A percentile compares a stretch with the other conserved stretches of the same genome.
Conservation (phyloP, 2,329 filamentous ascomycete genomes). For the Phaeoacremonium minimum region DNA sequence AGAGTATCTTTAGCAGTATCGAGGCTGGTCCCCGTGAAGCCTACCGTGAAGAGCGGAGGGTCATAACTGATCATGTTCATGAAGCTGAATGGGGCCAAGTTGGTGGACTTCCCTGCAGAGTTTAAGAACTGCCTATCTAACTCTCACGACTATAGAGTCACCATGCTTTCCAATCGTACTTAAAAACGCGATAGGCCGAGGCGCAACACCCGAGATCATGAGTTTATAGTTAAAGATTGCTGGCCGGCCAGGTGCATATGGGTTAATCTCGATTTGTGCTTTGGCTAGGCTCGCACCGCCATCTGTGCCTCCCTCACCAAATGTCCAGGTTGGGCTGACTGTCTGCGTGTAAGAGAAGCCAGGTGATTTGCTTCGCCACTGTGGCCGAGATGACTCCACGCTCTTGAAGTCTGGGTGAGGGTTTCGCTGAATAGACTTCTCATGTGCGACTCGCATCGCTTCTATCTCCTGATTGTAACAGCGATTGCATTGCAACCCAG, state of each 20-base stretch:
- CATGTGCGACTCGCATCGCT: no score
- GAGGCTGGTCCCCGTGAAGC: constrained; percentile 9
- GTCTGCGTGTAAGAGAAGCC: constrained; percentile 58
- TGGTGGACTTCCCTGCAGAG: constrained; percentile 22
- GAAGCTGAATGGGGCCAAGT: constrained; percentile 66
- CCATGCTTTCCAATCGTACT: not conserved
- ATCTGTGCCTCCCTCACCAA: constrained; percentile 62
- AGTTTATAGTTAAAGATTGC: constrained; percentile 64
- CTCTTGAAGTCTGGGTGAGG: constrained; percentile 54
- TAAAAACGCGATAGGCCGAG: constrained; percentile 49
- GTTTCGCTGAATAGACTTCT: constrained; percentile 32
- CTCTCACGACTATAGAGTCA: not conserved
- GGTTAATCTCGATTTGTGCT: constrained; percentile 59
- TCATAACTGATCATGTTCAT: constrained; percentile 65
- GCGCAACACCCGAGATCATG: constrained; percentile 62
- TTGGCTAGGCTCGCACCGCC: constrained; percentile 11
- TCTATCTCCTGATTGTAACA: no score
- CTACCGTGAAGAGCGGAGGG: constrained; percentile 57
- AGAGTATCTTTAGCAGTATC: constrained; percentile 52
- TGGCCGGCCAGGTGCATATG: constrained; percentile 57
- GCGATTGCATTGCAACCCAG: no score
- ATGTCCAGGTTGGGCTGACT: constrained; percentile 59
- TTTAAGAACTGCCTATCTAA: not conserved
- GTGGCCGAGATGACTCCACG: constrained; percentile 44
- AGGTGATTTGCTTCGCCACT: constrained; percentile 30